These are phyloP conservation scores for Carex littledalei DNA, from an alignment of 176 grass and related monocot genomes.

Conservation along the genomic window DNA sequence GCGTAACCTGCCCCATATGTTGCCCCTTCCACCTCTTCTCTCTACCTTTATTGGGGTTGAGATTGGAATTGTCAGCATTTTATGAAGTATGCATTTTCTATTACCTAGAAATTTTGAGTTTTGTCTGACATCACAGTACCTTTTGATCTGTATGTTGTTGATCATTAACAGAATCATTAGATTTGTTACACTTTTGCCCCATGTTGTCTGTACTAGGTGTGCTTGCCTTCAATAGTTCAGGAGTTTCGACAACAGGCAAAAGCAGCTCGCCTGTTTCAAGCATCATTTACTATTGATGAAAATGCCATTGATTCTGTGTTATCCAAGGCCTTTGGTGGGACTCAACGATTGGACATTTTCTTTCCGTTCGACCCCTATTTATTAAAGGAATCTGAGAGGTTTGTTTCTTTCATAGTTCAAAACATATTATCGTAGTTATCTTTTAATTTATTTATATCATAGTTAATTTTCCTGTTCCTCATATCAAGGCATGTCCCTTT, in stretches of 20 bases:
- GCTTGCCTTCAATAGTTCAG: slow-evolving; percentile 70
- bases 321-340: slow-evolving; percentile 71
- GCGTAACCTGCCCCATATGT: not conserved
- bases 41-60: not conserved
- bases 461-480: not conserved
- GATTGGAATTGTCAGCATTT: not conserved
- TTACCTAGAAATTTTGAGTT: not conserved
- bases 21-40: not conserved
- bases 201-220: slow-evolving; percentile 44
- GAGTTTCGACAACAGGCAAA: slow-evolving; percentile 82
- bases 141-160: not conserved
- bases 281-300: slow-evolving; percentile 17
- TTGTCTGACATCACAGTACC: not conserved
- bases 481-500: not conserved
- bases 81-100: not conserved
- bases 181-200: slow-evolving; percentile 16
- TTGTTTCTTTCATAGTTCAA: slow-evolving; percentile 21
- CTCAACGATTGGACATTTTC: slow-evolving; percentile 67
- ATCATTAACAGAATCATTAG: not conserved
- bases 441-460: not conserved
- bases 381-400: slow-evolving; percentile 93
- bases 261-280: slow-evolving; percentile 42
- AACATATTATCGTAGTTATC: not conserved
- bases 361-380: slow-evolving; percentile 96
- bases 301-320: slow-evolving; percentile 66